Percentiles rank a stretch among this genome's conserved stretches.
phyloP scores from a whole-genome alignment of 192 early-diverging fungal genomes.

The Backusella tuberculispora region DNA sequence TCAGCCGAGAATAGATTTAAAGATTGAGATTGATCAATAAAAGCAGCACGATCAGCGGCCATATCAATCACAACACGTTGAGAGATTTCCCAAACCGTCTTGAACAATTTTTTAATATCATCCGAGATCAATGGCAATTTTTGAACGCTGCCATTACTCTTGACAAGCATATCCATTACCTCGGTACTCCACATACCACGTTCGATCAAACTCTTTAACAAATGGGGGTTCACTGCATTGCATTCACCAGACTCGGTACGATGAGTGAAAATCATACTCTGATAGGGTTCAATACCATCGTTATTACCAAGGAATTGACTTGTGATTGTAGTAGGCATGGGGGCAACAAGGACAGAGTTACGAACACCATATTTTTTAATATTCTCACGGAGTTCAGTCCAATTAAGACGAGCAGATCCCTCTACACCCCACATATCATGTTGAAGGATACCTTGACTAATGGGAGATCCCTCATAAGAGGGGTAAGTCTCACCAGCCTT shows the following conservation, averaged over 20 bases:
- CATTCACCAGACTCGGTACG: constrained; percentile 94
- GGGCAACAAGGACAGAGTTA: constrained; percentile 91
- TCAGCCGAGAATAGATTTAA: constrained; percentile 94
- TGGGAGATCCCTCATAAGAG: constrained; percentile 84
- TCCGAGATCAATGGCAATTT: constrained; percentile 74
- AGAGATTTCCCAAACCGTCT: constrained; percentile 95
- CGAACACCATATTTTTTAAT: constrained; percentile 84
- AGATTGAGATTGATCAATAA: constrained; percentile 95
- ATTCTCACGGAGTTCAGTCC: constrained; percentile 74
- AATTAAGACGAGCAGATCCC: constrained; percentile 84
- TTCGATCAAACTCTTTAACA: constrained; percentile 91
- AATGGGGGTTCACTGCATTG: constrained; percentile 95
- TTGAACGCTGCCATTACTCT: constrained; percentile 88
- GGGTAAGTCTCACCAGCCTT: constrained; percentile 70
- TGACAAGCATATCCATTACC: constrained; percentile 94
- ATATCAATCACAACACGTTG: constrained; percentile 92
- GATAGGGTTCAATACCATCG: constrained; percentile 92
- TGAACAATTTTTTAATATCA: constrained; percentile 86
- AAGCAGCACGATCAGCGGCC: constrained; percentile 94
- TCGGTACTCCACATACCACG: constrained; percentile 88
- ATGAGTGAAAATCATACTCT: constrained; percentile 92
- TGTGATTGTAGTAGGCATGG: constrained; percentile 96
- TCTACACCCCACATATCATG: constrained; percentile 89
- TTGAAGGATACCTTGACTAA: constrained; percentile 86
- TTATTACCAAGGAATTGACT: constrained; percentile 96